phyloP scores from a whole-genome alignment of 257 asterid species.

The Solanum clarkiae region DNA sequence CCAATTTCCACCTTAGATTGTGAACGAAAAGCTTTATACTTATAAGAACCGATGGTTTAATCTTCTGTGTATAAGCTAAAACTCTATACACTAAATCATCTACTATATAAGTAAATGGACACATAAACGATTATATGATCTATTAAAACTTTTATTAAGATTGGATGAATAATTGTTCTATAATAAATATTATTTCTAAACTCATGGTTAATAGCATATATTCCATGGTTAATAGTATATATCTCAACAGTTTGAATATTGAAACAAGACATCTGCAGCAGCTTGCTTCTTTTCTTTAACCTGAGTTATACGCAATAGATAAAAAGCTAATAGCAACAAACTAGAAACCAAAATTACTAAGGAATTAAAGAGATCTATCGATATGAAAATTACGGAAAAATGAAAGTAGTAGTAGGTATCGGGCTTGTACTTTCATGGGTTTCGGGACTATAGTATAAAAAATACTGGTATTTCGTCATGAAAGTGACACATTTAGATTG shows the following conservation, averaged over 20 bases:
- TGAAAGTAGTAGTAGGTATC: background rate
- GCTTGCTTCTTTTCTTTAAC: constrained; percentile 78
- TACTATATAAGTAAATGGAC: no score
- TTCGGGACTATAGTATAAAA: background rate
- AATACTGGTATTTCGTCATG: background rate
- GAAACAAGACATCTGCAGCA: constrained; percentile 81
- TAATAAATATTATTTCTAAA: no score
- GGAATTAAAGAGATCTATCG: background rate
- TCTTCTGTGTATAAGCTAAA: no score
- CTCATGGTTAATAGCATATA: no score
- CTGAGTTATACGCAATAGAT: constrained; percentile 13
- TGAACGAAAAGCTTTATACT: no score
- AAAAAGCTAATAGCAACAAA: background rate
- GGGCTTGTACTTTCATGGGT: background rate
- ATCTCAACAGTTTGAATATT: constrained; percentile 39
- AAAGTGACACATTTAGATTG: background rate
- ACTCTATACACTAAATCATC: no score
- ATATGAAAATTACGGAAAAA: background rate
- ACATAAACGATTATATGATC: no score
- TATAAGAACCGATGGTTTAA: no score
- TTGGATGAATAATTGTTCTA: no score
- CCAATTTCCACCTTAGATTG: no score
- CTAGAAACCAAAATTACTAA: background rate
- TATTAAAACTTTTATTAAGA: no score
- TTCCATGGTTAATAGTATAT: no score